Conservation (phyloP, 306 rosid genomes). For the Vigna mungo region DNA sequence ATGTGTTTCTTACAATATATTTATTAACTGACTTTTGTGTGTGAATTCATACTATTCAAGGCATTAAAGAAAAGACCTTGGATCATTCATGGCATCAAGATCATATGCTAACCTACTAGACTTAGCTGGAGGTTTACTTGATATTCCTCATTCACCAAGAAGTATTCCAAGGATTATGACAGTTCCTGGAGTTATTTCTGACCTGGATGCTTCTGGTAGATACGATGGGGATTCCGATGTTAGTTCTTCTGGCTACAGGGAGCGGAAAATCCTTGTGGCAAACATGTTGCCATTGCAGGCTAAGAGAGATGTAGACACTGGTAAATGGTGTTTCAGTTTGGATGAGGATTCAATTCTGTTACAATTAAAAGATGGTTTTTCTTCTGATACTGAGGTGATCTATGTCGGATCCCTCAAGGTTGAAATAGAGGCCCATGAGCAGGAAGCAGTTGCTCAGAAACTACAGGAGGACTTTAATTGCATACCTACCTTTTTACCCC, state of each 20-base stretch:
- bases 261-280: conserved; percentile 76
- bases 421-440: conserved; percentile 70
- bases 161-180: conserved; percentile 75
- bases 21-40: not conserved
- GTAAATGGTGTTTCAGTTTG: conserved; percentile 73
- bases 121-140: conserved; percentile 61
- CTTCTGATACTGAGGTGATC: conserved; percentile 67
- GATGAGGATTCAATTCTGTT: conserved; percentile 74
- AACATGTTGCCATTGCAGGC: conserved; percentile 81
- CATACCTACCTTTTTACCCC: conserved; percentile 78
- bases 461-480: conserved; percentile 74
- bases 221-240: conserved; percentile 68
- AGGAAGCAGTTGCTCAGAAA: conserved; percentile 78
- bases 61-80: conserved; percentile 32
- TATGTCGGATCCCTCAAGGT: conserved; percentile 80
- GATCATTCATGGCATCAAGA: conserved; percentile 61
- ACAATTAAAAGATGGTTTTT: conserved; percentile 73
- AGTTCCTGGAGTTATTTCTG: conserved; percentile 72
- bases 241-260: conserved; percentile 60
- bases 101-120: conserved; percentile 63
- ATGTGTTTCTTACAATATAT: conserved; percentile 2
- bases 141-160: conserved; percentile 68
- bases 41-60: conserved; percentile 34
- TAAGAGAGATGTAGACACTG: conserved; percentile 68
- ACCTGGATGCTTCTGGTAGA: conserved; percentile 56